These are phyloP conservation scores for Chlorella sp. DNA, from an alignment of 139 green algal species.

Conservation along the genomic window DNA sequence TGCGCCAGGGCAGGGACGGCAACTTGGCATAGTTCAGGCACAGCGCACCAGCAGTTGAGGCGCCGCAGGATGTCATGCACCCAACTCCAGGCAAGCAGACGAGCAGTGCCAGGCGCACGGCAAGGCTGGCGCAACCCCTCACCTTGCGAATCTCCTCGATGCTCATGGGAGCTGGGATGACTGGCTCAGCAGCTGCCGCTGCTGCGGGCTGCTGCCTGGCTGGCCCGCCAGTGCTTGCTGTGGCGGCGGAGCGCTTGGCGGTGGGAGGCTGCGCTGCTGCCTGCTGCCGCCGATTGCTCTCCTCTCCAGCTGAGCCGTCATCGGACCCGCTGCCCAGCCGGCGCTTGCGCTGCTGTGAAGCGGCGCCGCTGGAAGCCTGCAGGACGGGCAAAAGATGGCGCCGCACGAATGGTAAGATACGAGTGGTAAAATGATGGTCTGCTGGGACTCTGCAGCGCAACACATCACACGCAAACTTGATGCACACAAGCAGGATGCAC, in stretches of 20 bases:
- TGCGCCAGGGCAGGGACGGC: background rate
- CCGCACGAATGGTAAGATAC: background rate
- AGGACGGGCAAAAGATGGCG: no score
- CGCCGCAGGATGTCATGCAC: background rate
- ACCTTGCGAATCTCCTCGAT: constrained; percentile 35
- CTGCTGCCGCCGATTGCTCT: background rate
- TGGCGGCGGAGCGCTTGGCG: background rate
- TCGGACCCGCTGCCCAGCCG: background rate
- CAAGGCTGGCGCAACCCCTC: background rate
- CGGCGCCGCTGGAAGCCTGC: background rate
- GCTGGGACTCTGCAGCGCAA: background rate
- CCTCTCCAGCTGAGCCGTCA: background rate
- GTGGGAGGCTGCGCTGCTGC: background rate
- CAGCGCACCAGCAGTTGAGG: background rate
- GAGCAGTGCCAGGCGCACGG: no score
- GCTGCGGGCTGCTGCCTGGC: background rate
- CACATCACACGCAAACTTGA: background rate
- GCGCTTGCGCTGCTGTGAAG: constrained; percentile 16
- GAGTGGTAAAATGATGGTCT: background rate
- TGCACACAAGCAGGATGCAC: background rate
- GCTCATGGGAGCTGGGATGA: constrained; percentile 27
- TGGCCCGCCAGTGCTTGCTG: background rate
- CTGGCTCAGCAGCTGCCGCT: background rate
- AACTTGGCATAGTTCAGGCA: background rate
- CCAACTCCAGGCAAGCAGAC: background rate